Conservation (phyloP, 116 monocot species). For the Phalaenopsis hybrid region DNA sequence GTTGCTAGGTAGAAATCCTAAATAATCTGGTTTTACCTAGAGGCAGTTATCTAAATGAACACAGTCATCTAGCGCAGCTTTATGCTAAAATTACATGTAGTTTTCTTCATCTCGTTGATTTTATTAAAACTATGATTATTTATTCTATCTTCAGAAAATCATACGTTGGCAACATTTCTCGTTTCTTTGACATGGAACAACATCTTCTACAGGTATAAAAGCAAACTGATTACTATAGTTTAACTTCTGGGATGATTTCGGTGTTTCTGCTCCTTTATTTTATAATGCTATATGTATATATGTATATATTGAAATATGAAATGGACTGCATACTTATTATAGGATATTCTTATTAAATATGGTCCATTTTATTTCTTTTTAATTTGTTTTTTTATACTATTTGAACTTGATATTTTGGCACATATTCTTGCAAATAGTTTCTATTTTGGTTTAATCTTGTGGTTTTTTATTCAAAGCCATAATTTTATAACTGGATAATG, state of each 20-base stretch:
- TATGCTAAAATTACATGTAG: neutral
- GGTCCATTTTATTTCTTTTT: neutral
- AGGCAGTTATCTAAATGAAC: neutral
- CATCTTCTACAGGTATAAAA: conserved; percentile 60
- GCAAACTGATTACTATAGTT: conserved; percentile 4
- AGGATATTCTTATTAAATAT: neutral
- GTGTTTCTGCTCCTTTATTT: neutral
- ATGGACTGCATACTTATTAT: neutral
- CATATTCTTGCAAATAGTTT: too few relatives aligned
- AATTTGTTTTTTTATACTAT: neutral
- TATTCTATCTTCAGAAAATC: conserved; percentile 62
- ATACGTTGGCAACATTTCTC: conserved; percentile 73
- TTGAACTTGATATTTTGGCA: neutral
- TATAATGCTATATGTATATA: neutral
- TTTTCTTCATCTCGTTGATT: neutral
- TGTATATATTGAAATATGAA: neutral
- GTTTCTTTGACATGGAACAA: conserved; percentile 75
- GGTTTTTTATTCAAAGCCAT: too few relatives aligned
- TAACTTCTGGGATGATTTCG: neutral
- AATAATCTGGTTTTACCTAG: neutral
- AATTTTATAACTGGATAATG: too few relatives aligned
- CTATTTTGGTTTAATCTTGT: too few relatives aligned
- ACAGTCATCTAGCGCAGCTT: neutral
- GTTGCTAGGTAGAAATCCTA: neutral
- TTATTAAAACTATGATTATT: neutral